A percentile compares a stretch with the other conserved stretches of the same genome.
phyloP scores from a whole-genome alignment of 768 basidiomycete genomes.

The Rickenella mellea region DNA sequence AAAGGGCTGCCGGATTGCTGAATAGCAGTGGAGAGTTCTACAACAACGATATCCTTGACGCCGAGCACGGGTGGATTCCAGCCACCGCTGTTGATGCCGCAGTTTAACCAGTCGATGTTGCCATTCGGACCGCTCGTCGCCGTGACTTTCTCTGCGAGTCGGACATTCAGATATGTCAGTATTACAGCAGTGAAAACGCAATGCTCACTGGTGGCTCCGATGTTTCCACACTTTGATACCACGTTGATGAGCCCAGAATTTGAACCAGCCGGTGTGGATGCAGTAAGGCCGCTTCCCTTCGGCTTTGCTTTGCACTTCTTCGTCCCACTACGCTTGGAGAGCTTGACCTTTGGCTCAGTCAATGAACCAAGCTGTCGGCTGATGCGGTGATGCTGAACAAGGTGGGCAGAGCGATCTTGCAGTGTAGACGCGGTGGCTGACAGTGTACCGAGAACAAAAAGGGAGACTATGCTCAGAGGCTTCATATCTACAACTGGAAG shows the following conservation, averaged over 20 bases:
- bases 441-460: too few species aligned
- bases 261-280: too few species aligned
- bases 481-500: too few species aligned
- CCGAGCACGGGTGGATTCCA: slow-evolving; percentile 67
- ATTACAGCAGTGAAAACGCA: background rate
- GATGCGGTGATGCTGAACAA: too few species aligned
- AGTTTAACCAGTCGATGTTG: slow-evolving; percentile 69
- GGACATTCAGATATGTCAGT: slow-evolving; percentile 2
- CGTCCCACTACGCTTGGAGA: too few species aligned
- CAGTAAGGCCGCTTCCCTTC: too few species aligned
- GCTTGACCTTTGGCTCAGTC: too few species aligned
- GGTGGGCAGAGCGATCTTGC: too few species aligned
- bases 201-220: slow-evolving; percentile 39
- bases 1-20: slow-evolving; percentile 45
- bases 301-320: too few species aligned
- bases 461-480: too few species aligned
- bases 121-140: slow-evolving; percentile 56
- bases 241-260: slow-evolving; percentile 30
- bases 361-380: too few species aligned
- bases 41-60: slow-evolving; percentile 39
- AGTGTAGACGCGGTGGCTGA: too few species aligned
- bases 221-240: slow-evolving; percentile 32
- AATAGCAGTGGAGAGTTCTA: slow-evolving; percentile 38
- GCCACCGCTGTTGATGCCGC: slow-evolving; percentile 51
- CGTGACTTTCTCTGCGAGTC: slow-evolving; percentile 35